Evolutionary conservation across 208 protist genomes (phyloP).

Genomic region (Leptomonas pyrrhocoris): DNA sequence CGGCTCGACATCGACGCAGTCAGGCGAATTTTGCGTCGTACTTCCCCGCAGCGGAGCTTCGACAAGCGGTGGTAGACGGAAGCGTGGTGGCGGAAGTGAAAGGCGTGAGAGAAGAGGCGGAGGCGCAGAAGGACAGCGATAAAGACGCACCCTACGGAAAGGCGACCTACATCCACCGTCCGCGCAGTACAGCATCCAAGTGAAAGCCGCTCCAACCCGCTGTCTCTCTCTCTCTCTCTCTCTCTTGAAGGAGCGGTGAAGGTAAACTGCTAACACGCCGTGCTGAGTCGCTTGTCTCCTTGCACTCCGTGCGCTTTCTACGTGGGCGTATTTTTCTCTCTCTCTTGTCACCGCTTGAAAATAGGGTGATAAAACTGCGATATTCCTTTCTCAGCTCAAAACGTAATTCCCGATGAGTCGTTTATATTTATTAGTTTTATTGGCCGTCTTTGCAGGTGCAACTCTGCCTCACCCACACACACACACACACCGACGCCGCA

Average conservation of each 20-base stretch:
- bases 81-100: not conserved
- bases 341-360: too few species aligned
- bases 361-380: not conserved
- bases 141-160: conserved; percentile 8
- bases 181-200: not conserved
- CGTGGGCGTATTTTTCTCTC: too few species aligned
- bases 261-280: too few species aligned
- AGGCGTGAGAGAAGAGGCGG: too few species aligned
- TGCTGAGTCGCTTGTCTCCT: too few species aligned
- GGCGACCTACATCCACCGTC: conserved; percentile 6
- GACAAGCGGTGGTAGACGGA: not conserved
- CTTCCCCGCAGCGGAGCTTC: conserved; percentile 1
- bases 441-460: too few species aligned
- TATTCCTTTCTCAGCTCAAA: not conserved
- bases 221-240: conserved; percentile 1
- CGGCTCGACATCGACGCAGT: not conserved
- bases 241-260: not conserved
- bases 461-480: too few species aligned
- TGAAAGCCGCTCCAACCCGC: not conserved
- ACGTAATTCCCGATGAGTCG: not conserved
- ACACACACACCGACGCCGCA: too few species aligned
- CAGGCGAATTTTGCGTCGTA: not conserved
- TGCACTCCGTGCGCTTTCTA: too few species aligned
- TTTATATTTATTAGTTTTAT: too few species aligned
- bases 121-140: not conserved